Percentiles rank a stretch among this genome's conserved stretches.
These are phyloP conservation scores for Candida chilensis DNA, from an alignment of 805 yeast species.

Conservation along the genomic window DNA sequence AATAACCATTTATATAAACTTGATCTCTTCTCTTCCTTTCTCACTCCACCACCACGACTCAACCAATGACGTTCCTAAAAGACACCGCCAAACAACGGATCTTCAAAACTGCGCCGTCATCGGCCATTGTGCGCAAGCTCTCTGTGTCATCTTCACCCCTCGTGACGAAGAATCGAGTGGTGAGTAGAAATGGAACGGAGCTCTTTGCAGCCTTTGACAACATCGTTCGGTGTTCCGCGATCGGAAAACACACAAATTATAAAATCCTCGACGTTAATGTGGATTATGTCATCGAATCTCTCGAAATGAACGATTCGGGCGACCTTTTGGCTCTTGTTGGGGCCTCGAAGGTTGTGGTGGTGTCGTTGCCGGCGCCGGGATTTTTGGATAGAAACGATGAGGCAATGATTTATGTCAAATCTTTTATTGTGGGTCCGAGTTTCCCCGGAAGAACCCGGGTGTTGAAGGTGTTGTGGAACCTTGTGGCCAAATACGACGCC, in stretches of 20 bases:
- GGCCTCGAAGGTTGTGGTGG: conserved; percentile 13
- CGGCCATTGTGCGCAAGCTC: neutral
- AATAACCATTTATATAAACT: no score
- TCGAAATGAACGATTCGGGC: conserved; percentile 29
- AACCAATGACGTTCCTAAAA: no score
- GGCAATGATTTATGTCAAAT: conserved; percentile 3
- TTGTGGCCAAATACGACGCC: conserved; percentile 29
- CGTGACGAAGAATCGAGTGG: neutral
- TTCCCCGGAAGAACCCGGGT: conserved; percentile 15
- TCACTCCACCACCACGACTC: no score
- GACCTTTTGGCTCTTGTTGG: conserved; percentile 33
- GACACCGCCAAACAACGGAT: neutral
- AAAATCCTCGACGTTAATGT: conserved; percentile 9
- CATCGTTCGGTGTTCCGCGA: conserved; percentile 17
- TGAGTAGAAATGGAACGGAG: conserved; percentile 8
- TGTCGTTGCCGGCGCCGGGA: conserved; percentile 16
- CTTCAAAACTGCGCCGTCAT: neutral
- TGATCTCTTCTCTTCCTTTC: no score
- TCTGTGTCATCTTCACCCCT: neutral
- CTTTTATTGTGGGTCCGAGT: conserved; percentile 16
- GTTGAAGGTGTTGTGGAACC: conserved; percentile 33
- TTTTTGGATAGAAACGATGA: conserved; percentile 1
- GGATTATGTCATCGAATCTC: conserved; percentile 18
- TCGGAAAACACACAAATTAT: conserved; percentile 12
- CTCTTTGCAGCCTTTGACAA: conserved; percentile 21